These are phyloP conservation scores for Leptomonas pyrrhocoris DNA, from an alignment of 208 protist species.

Conservation along the genomic window DNA sequence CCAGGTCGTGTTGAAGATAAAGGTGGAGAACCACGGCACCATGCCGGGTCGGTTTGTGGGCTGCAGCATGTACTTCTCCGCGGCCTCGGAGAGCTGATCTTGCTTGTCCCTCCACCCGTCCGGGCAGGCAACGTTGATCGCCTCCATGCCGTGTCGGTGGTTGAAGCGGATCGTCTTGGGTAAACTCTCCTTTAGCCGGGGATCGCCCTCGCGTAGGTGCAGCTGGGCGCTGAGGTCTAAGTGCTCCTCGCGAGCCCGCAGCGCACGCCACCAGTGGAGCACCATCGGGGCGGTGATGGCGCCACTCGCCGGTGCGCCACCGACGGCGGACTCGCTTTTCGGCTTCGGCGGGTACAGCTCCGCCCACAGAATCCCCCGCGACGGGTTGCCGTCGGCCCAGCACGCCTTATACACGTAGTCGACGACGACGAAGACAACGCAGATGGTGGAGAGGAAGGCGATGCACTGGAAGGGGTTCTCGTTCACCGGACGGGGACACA, in stretches of 20 bases:
- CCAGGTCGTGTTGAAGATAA: slow-evolving; percentile 69
- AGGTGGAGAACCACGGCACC: slow-evolving; percentile 87
- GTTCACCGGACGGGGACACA: slow-evolving; percentile 21
- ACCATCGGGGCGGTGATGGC: slow-evolving; percentile 2
- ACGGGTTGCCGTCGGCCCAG: slow-evolving; percentile 55
- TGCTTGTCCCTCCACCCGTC: slow-evolving; percentile 27
- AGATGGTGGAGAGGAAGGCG: slow-evolving; percentile 41
- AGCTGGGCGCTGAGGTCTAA: background rate
- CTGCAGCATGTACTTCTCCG: slow-evolving; percentile 28
- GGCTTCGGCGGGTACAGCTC: slow-evolving; percentile 54
- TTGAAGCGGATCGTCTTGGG: slow-evolving; percentile 13
- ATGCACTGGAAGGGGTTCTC: slow-evolving; percentile 41
- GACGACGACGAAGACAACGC: slow-evolving; percentile 49
- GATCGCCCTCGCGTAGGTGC: slow-evolving; percentile 19
- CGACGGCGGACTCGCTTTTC: background rate
- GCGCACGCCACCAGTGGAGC: slow-evolving; percentile 16
- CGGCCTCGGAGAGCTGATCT: slow-evolving; percentile 8
- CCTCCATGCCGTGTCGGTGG: background rate
- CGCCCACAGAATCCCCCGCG: slow-evolving; percentile 78
- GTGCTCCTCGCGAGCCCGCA: background rate
- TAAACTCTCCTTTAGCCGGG: slow-evolving; percentile 16
- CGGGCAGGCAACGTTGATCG: background rate
- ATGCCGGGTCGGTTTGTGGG: slow-evolving; percentile 72
- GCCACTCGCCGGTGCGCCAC: background rate
- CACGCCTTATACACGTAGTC: slow-evolving; percentile 78